These are phyloP conservation scores for Emiliania huxleyi DNA, from an alignment of 78 protist species.

Conservation along the genomic window DNA sequence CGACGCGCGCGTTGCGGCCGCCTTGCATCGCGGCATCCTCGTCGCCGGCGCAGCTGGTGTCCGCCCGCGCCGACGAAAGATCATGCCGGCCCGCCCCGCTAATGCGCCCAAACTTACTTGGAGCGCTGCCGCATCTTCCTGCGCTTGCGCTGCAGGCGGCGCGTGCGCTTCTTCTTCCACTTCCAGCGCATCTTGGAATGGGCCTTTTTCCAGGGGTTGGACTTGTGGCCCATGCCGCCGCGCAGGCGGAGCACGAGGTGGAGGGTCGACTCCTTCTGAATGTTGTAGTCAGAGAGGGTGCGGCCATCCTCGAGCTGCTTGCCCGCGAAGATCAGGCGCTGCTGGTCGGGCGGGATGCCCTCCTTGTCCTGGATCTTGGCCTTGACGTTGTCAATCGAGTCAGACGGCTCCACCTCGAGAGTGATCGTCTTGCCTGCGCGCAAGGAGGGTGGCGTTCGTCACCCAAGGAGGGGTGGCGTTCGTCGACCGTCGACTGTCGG, in stretches of 20 bases:
- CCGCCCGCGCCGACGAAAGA: too few species aligned
- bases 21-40: too few species aligned
- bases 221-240: slow-evolving; percentile 83
- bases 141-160: slow-evolving; percentile 29
- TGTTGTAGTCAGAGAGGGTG: slow-evolving; percentile 96
- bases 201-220: slow-evolving; percentile 28
- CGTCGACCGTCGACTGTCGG: too few species aligned
- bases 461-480: too few species aligned
- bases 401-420: slow-evolving; percentile 94
- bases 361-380: slow-evolving; percentile 98
- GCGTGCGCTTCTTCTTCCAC: slow-evolving; percentile 29
- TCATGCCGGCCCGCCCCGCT: too few species aligned
- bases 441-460: too few species aligned
- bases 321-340: slow-evolving; percentile 98
- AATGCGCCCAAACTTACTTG: slow-evolving; percentile 22
- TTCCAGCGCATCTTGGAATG: slow-evolving; percentile 17
- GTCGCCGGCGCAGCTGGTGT: too few species aligned
- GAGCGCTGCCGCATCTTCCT: slow-evolving; percentile 39
- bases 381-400: slow-evolving; percentile 95
- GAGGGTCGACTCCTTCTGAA: slow-evolving; percentile 86
- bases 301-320: slow-evolving; percentile 99
- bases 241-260: slow-evolving; percentile 93
- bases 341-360: slow-evolving; percentile 99
- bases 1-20: too few species aligned
- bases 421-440: slow-evolving; percentile 78